Percentiles rank a stretch among this genome's conserved stretches.
phyloP scores from a whole-genome alignment of 345 rosid genomes.

The Salix exigua region DNA sequence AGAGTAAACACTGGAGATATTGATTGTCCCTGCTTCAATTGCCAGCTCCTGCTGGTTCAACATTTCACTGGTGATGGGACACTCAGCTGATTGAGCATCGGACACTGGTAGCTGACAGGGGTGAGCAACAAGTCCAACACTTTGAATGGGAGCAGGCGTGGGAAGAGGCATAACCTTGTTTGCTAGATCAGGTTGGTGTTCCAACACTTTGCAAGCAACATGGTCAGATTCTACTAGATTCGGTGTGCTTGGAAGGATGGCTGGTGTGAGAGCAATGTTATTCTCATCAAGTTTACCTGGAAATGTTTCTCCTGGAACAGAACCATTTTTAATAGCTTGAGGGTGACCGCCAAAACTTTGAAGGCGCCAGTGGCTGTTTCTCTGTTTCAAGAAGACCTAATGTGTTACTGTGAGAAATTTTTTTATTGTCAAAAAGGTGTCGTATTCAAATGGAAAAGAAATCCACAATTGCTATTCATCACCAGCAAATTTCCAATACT shows the following conservation, averaged over 20 bases:
- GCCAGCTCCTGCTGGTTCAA: slow-evolving; percentile 19
- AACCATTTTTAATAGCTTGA: slow-evolving; percentile 62
- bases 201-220: slow-evolving; percentile 39
- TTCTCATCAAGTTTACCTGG: slow-evolving; percentile 74
- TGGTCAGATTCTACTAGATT: slow-evolving; percentile 56
- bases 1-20: slow-evolving; percentile 26
- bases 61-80: slow-evolving; percentile 32
- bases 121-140: slow-evolving; percentile 35
- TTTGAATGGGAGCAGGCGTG: slow-evolving; percentile 24
- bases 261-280: slow-evolving; percentile 28
- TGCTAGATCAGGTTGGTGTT: slow-evolving; percentile 48
- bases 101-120: slow-evolving; percentile 48
- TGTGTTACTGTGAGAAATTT: slow-evolving; percentile 2
- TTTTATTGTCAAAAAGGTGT: neutral
- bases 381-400: slow-evolving; percentile 44
- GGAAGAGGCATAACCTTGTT: slow-evolving; percentile 40
- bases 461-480: neutral
- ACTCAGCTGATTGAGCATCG: slow-evolving; percentile 56
- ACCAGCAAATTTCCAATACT: neutral
- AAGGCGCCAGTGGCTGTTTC: slow-evolving; percentile 92
- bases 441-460: neutral
- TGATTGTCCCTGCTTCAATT: slow-evolving; percentile 31
- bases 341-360: slow-evolving; percentile 60
- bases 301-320: slow-evolving; percentile 55
- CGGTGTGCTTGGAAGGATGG: slow-evolving; percentile 38